A percentile compares a stretch with the other conserved stretches of the same genome.
phyloP scores from a whole-genome alignment of 345 rosid genomes.

The Bruguiera gymnorhiza region DNA sequence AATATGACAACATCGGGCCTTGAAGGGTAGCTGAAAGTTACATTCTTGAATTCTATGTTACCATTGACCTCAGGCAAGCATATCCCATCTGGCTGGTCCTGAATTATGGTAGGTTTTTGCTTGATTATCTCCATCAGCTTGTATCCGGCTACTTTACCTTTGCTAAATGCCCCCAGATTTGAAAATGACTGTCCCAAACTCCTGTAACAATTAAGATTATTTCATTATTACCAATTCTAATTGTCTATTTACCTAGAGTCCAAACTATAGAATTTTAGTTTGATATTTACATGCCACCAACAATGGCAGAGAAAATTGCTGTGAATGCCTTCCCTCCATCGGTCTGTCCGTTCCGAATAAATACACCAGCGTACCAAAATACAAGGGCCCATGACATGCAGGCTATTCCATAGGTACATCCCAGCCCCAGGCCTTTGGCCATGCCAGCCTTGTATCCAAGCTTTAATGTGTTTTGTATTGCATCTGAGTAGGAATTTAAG shows the following conservation, averaged over 20 bases:
- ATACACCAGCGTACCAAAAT: constrained; percentile 99
- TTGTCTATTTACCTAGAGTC: constrained; percentile 1
- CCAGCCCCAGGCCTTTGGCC: constrained; percentile 99
- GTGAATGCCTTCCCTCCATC: constrained; percentile 99
- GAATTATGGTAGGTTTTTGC: constrained; percentile 83
- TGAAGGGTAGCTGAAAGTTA: constrained; percentile 94
- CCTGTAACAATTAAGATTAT: constrained; percentile 46
- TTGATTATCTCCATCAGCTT: constrained; percentile 94
- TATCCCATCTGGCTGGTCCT: constrained; percentile 66
- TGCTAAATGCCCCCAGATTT: constrained; percentile 97
- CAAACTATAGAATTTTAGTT: neutral
- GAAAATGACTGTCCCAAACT: constrained; percentile 99
- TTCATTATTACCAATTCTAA: neutral
- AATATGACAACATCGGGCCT: constrained; percentile 93
- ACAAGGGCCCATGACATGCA: constrained; percentile 99
- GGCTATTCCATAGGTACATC: constrained; percentile 98
- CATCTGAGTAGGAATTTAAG: constrained; percentile 79
- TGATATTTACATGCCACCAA: constrained; percentile 88
- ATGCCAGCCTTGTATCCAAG: constrained; percentile 99
- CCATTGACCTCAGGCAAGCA: constrained; percentile 78
- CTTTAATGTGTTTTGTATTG: constrained; percentile 89
- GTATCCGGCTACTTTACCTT: constrained; percentile 96
- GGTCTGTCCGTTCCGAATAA: constrained; percentile 82
- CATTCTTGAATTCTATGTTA: constrained; percentile 85
- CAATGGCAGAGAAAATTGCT: constrained; percentile 97